Percentiles rank a stretch among this genome's conserved stretches.
Evolutionary conservation across 2,329 filamentous ascomycete genomes (phyloP).

Genomic region (Clonostachys chloroleuca): DNA sequence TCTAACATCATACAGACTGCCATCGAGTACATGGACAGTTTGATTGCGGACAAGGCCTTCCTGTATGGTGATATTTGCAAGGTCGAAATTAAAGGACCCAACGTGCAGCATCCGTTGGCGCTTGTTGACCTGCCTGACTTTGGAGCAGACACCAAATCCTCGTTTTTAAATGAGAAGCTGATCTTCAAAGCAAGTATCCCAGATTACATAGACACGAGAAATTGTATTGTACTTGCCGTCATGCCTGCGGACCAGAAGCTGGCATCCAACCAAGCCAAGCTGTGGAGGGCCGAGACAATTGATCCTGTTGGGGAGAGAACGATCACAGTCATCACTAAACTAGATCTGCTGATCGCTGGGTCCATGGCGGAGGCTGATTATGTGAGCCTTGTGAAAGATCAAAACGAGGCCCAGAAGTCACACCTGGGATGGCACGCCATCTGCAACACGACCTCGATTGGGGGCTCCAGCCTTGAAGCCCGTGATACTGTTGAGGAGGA

Average conservation of each 20-base stretch:
- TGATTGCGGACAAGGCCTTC: slow-evolving; percentile 21
- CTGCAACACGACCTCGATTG: slow-evolving; percentile 31
- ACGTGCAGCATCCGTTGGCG: slow-evolving; percentile 31
- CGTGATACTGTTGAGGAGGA: slow-evolving; percentile 18
- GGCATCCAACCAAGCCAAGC: slow-evolving; percentile 42
- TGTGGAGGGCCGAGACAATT: slow-evolving; percentile 32
- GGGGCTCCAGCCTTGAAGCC: slow-evolving; percentile 5
- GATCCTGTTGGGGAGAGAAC: slow-evolving; percentile 41
- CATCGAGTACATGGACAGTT: slow-evolving; percentile 41
- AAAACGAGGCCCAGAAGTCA: slow-evolving; percentile 15
- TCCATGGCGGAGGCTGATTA: no score
- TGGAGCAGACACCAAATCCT: slow-evolving; percentile 19
- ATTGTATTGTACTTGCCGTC: slow-evolving; percentile 57
- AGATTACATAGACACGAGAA: slow-evolving; percentile 48
- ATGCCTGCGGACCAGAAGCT: slow-evolving; percentile 43
- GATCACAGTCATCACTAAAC: slow-evolving; percentile 54
- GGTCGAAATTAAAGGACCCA: slow-evolving; percentile 33
- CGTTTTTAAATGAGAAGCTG: slow-evolving; percentile 18
- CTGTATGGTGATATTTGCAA: slow-evolving; percentile 36
- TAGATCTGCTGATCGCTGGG: slow-evolving; percentile 28
- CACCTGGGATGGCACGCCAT: slow-evolving; percentile 45
- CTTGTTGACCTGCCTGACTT: slow-evolving; percentile 51
- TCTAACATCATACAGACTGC: slow-evolving; percentile 44
- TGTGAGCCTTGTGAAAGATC: slow-evolving; percentile 16
- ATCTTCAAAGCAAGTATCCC: slow-evolving; percentile 30